Evolutionary conservation across 225 moss, liverwort and hornwort genomes (phyloP).

Genomic region (Physcomitrellopsis africana): DNA sequence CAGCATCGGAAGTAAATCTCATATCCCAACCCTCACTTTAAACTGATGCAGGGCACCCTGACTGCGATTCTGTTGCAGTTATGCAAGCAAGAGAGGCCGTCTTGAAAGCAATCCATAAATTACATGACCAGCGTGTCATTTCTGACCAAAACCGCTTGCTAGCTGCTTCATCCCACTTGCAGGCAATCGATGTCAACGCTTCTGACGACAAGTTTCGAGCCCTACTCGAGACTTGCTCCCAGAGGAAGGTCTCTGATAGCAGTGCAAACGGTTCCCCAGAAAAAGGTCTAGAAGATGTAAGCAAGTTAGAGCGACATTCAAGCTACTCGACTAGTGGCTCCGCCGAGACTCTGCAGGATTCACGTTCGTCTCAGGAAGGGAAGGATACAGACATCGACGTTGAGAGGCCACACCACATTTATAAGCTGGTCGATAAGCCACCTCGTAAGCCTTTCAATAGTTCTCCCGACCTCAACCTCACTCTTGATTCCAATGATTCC

Average conservation of each 20-base stretch:
- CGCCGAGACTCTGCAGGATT: slow-evolving; percentile 26
- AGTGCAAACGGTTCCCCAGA: slow-evolving; percentile 27
- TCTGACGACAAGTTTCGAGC: slow-evolving; percentile 40
- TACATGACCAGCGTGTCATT: slow-evolving; percentile 38
- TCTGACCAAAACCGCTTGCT: slow-evolving; percentile 34
- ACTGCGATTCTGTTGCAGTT: slow-evolving; percentile 41
- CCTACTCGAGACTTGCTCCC: slow-evolving; percentile 39
- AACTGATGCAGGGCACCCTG: slow-evolving; percentile 49
- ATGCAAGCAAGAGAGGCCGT: slow-evolving; percentile 46
- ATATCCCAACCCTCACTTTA: slow-evolving; percentile 12
- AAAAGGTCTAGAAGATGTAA: slow-evolving; percentile 23
- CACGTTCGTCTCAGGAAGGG: slow-evolving; percentile 28
- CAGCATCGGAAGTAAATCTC: slow-evolving; percentile 13
- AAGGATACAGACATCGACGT: slow-evolving; percentile 24
- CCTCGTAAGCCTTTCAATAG: slow-evolving; percentile 18
- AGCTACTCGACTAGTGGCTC: slow-evolving; percentile 32
- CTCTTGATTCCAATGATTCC: slow-evolving; percentile 32
- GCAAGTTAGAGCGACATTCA: slow-evolving; percentile 23
- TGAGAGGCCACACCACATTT: slow-evolving; percentile 20
- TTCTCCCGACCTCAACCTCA: slow-evolving; percentile 45
- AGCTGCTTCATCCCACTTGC: slow-evolving; percentile 21
- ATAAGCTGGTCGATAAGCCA: slow-evolving; percentile 26
- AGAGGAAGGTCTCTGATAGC: slow-evolving; percentile 7
- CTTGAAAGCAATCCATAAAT: slow-evolving; percentile 30
- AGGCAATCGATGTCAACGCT: slow-evolving; percentile 9